Conservation (phyloP, 1,139 yeast species). For the Pichia sp. region DNA sequence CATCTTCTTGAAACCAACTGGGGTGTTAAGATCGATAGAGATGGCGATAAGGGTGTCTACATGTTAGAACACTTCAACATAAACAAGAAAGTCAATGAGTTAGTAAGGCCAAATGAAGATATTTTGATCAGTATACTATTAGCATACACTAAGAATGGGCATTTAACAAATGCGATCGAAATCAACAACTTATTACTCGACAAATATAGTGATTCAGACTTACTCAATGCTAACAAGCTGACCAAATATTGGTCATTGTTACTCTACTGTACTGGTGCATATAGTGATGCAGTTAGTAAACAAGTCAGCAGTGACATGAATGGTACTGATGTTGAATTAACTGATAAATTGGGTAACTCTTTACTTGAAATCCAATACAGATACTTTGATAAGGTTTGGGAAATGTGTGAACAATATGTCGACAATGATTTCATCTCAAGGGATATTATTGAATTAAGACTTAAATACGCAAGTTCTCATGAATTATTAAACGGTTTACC, state of each 20-base stretch:
- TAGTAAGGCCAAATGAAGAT: conserved; percentile 23
- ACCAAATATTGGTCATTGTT: conserved; percentile 27
- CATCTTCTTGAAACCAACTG: conserved; percentile 25
- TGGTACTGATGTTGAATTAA: conserved; percentile 11
- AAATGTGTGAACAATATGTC: conserved; percentile 18
- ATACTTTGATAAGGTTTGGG: conserved; percentile 17
- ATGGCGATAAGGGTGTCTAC: conserved; percentile 2
- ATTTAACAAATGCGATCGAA: conserved; percentile 25
- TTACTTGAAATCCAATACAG: conserved; percentile 11
- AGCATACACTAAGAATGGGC: conserved; percentile 29
- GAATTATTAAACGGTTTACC: conserved; percentile 26
- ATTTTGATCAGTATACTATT: conserved; percentile 26
- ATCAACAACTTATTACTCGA: conserved; percentile 25
- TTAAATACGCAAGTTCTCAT: conserved; percentile 24
- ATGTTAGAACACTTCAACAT: conserved; percentile 11
- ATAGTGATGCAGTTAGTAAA: conserved; percentile 22
- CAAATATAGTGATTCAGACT: conserved; percentile 23
- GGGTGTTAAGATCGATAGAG: conserved; percentile 23
- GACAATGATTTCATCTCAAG: conserved; percentile 18
- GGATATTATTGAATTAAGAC: conserved; percentile 21
- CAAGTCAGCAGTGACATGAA: conserved; percentile 19
- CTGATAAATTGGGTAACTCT: conserved; percentile 6
- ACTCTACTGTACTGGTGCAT: conserved; percentile 25
- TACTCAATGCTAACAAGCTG: conserved; percentile 19
- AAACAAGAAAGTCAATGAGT: conserved; percentile 4